Evolutionary conservation across 2,329 filamentous ascomycete species (phyloP).

Genomic region (Aspergillus sp.): DNA sequence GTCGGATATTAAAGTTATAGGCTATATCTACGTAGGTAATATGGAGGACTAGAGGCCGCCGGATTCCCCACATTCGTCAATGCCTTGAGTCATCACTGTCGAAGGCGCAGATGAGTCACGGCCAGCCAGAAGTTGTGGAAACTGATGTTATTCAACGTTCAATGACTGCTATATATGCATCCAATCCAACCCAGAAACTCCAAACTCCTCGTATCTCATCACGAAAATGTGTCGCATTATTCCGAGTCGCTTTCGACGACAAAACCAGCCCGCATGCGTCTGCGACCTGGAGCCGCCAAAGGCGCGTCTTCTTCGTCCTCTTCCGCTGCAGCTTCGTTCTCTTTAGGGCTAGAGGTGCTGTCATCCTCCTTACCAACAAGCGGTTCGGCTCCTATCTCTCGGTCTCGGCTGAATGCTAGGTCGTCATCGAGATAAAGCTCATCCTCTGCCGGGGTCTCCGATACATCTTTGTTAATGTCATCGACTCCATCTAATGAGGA

Average conservation of each 20-base stretch:
- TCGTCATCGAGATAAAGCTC: slow-evolving; percentile 36
- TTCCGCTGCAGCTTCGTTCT: background rate
- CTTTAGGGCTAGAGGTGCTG: slow-evolving; percentile 7
- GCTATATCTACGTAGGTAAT: too few species aligned
- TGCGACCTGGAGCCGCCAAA: slow-evolving; percentile 28
- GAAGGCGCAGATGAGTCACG: background rate
- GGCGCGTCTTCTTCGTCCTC: slow-evolving; percentile 32
- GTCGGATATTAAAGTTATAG: background rate
- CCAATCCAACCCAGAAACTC: background rate
- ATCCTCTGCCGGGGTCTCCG: slow-evolving; percentile 28
- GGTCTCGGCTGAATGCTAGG: slow-evolving; percentile 32
- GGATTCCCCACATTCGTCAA: too few species aligned
- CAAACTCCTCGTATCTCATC: slow-evolving; percentile 27
- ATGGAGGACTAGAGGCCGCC: too few species aligned
- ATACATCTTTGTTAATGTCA: slow-evolving; percentile 13
- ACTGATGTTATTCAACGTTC: background rate
- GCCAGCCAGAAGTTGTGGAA: too few species aligned
- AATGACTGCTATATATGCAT: background rate
- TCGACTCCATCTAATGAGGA: background rate
- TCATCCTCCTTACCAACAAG: background rate
- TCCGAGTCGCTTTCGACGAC: slow-evolving; percentile 47
- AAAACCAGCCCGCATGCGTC: slow-evolving; percentile 41
- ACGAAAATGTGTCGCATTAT: slow-evolving; percentile 21
- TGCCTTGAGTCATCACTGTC: background rate
- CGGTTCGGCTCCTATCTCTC: slow-evolving; percentile 15